phyloP scores from a whole-genome alignment of 306 rosid genomes.

The Parietaria judaica region DNA sequence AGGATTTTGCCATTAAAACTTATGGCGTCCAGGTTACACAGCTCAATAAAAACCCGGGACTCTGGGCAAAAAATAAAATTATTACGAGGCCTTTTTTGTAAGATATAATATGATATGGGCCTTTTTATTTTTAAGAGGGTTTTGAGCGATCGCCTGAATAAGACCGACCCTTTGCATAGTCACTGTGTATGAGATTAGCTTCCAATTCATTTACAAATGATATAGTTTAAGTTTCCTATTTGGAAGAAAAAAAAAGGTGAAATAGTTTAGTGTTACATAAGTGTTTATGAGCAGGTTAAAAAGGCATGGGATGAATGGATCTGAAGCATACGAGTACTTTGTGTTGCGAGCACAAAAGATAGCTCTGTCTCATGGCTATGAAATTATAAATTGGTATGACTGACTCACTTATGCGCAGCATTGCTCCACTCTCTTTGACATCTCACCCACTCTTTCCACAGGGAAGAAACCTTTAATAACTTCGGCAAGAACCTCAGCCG shows the following conservation, averaged over 20 bases:
- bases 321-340: slow-evolving; percentile 31
- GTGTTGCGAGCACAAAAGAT: slow-evolving; percentile 34
- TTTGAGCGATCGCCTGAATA: no score
- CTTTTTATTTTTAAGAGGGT: no score
- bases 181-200: background rate
- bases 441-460: slow-evolving; percentile 8
- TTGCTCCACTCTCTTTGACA: background rate
- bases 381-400: slow-evolving; percentile 35
- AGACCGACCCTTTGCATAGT: no score
- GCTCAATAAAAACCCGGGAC: no score
- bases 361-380: slow-evolving; percentile 41
- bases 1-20: no score
- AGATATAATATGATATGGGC: no score
- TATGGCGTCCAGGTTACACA: background rate
- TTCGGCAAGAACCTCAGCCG: slow-evolving; percentile 33
- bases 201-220: background rate
- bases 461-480: slow-evolving; percentile 42
- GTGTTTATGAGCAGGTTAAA: slow-evolving; percentile 21
- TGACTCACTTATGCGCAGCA: background rate
- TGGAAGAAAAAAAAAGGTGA: background rate
- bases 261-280: background rate
- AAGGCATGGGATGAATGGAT: slow-evolving; percentile 21
- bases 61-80: no score
- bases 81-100: no score
- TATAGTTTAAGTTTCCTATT: background rate